phyloP scores from a whole-genome alignment of 768 basidiomycete genomes.

The Lactarius vividus region DNA sequence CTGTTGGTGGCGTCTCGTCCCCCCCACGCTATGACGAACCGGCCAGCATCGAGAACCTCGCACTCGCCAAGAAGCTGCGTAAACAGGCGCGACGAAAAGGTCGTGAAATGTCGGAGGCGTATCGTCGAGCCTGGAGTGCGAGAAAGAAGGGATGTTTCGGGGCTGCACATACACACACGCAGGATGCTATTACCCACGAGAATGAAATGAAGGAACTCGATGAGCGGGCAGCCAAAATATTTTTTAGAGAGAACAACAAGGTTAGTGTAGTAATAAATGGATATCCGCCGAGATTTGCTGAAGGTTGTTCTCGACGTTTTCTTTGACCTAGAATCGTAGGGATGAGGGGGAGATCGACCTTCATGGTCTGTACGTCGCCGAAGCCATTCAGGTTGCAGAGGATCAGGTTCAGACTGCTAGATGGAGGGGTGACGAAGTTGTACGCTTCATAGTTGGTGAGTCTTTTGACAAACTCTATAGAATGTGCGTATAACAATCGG shows the following conservation, averaged over 20 bases:
- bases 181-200: neutral
- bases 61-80: neutral
- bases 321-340: neutral
- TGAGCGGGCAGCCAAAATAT: constrained; percentile 4
- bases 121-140: neutral
- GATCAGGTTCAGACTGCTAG: neutral
- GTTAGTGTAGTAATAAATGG: neutral
- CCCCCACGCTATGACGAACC: neutral
- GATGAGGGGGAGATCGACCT: constrained; percentile 4
- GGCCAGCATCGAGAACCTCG: neutral
- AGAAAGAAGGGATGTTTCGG: neutral
- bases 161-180: neutral
- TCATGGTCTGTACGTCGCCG: constrained; percentile 10
- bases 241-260: constrained; percentile 18
- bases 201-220: neutral
- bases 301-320: neutral
- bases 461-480: neutral
- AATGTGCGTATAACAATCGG: neutral
- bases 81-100: neutral
- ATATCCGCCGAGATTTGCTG: neutral
- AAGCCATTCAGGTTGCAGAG: constrained; percentile 1
- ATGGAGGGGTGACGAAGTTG: neutral
- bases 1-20: neutral
- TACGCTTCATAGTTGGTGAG: constrained; percentile 22
- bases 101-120: neutral